Conservation (phyloP, 176 grass and related monocot species). For the Eremochloa ophiuroides region DNA sequence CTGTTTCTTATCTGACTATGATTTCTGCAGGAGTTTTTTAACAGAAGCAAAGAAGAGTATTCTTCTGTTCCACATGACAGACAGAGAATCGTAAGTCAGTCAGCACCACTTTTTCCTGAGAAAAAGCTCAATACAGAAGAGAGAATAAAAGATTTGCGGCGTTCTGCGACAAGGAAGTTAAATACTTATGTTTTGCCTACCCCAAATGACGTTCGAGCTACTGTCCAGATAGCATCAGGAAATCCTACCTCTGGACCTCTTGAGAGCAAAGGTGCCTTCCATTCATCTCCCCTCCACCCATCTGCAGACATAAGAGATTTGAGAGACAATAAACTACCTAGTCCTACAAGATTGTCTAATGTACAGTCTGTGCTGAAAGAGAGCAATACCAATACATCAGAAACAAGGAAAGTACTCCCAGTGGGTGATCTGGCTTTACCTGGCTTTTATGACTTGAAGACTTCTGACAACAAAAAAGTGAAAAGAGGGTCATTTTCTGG, state of each 20-base stretch:
- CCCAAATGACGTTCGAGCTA: constrained; percentile 53
- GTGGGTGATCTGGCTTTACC: constrained; percentile 35
- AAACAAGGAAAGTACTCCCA: constrained; percentile 34
- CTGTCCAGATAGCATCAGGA: constrained; percentile 35
- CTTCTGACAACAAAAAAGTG: constrained; percentile 57
- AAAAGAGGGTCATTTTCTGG: constrained; percentile 73
- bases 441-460: constrained; percentile 34
- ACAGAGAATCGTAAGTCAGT: constrained; percentile 60
- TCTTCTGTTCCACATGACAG: constrained; percentile 34
- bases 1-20: constrained; percentile 6
- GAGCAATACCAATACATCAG: constrained; percentile 60
- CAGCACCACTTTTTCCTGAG: constrained; percentile 71
- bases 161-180: constrained; percentile 70
- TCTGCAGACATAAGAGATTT: constrained; percentile 52
- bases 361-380: constrained; percentile 69
- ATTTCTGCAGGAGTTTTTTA: constrained; percentile 60
- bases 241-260: constrained; percentile 44
- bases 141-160: constrained; percentile 54
- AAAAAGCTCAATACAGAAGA: constrained; percentile 69
- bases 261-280: constrained; percentile 40
- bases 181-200: constrained; percentile 89
- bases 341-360: constrained; percentile 53
- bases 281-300: constrained; percentile 74
- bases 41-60: constrained; percentile 58
- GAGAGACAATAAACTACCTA: constrained; percentile 61